Conservation (phyloP, 257 asterid species). For the Solanum gracilifrons region DNA sequence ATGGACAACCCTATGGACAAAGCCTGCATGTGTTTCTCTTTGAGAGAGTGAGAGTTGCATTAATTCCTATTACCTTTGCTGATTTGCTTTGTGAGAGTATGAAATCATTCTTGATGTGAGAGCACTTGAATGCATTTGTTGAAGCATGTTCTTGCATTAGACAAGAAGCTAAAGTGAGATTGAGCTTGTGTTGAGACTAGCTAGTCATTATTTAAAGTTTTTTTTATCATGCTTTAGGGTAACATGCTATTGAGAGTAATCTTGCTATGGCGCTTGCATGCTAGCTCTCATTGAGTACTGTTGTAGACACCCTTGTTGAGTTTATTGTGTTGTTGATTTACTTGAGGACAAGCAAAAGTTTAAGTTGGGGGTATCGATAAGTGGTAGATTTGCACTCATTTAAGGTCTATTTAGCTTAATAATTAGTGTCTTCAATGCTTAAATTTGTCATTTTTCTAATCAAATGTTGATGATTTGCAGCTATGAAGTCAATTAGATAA, state of each 20-base stretch:
- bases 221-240: neutral
- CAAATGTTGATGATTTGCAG: neutral
- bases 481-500: neutral
- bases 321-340: neutral
- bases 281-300: neutral
- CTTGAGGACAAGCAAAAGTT: neutral
- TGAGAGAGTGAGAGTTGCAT: neutral
- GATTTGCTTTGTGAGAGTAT: neutral
- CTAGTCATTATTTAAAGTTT: neutral
- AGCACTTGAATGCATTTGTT: neutral
- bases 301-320: neutral
- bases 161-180: neutral
- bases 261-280: neutral
- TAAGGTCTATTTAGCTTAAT: too few relatives aligned
- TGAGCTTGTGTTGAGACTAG: neutral
- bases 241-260: neutral
- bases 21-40: neutral
- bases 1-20: neutral
- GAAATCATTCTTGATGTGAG: neutral
- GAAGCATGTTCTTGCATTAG: too few relatives aligned
- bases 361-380: neutral
- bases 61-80: neutral
- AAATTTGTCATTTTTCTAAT: too few relatives aligned
- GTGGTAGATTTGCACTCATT: neutral
- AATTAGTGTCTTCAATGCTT: neutral